These are phyloP conservation scores for Picea sitchensis DNA, from an alignment of 75 land plant species.

Conservation along the genomic window DNA sequence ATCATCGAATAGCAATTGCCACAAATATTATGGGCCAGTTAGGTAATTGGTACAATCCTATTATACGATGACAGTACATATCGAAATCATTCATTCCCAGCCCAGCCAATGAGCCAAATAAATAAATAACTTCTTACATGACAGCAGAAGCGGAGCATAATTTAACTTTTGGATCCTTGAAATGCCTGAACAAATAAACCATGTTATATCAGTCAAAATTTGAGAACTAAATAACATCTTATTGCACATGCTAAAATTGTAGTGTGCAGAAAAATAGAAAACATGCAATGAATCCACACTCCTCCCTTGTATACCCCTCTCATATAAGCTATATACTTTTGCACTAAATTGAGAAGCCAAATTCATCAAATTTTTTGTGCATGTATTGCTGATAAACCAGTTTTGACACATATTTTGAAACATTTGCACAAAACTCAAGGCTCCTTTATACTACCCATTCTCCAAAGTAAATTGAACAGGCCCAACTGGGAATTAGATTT, in stretches of 20 bases:
- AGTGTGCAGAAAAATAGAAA: not conserved
- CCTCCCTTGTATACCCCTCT: not conserved
- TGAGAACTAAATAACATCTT: not conserved
- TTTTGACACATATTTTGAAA: not conserved
- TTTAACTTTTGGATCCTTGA: constrained; percentile 4
- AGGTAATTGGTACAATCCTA: not conserved
- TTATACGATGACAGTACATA: not conserved
- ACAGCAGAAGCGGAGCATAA: not conserved
- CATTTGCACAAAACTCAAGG: too few relatives aligned
- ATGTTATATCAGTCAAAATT: not conserved
- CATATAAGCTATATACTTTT: not conserved
- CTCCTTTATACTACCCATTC: too few relatives aligned
- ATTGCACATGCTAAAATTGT: not conserved
- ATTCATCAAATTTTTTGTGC: not conserved
- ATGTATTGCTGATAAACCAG: not conserved
- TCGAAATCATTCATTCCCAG: constrained; percentile 2
- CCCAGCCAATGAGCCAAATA: not conserved
- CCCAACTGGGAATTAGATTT: not conserved
- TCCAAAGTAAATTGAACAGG: not conserved
- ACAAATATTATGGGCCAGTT: not conserved
- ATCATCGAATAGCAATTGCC: not conserved
- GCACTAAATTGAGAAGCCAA: not conserved
- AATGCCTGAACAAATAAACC: not conserved
- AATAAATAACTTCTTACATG: not conserved
- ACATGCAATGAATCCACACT: not conserved